A percentile compares a stretch with the other conserved stretches of the same genome.
Conservation (phyloP, 768 basidiomycete species). For the Mycena indigotica region DNA sequence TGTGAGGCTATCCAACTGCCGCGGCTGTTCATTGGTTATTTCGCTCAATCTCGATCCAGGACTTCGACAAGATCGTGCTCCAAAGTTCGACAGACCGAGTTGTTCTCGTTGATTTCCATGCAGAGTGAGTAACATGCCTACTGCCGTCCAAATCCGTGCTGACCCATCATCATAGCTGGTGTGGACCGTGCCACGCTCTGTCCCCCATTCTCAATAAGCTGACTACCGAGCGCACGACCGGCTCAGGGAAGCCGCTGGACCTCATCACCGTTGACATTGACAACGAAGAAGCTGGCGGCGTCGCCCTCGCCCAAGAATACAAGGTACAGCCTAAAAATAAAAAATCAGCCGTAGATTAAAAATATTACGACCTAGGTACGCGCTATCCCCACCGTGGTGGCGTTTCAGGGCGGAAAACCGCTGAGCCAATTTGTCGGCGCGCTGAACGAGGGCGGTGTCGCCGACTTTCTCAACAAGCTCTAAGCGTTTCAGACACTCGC, state of each 20-base stretch:
- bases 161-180: slow-evolving; percentile 57
- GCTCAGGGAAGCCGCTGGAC: slow-evolving; percentile 61
- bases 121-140: slow-evolving; percentile 55
- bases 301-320: slow-evolving; percentile 51
- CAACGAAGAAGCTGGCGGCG: slow-evolving; percentile 48
- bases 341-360: not conserved
- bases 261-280: slow-evolving; percentile 72
- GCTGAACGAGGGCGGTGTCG: slow-evolving; percentile 44
- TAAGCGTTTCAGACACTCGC: too few relatives aligned
- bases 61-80: slow-evolving; percentile 11
- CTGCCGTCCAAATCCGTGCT: slow-evolving; percentile 1
- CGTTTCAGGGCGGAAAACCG: slow-evolving; percentile 65
- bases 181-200: slow-evolving; percentile 71
- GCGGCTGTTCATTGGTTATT: not conserved
- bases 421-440: slow-evolving; percentile 69
- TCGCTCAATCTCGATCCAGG: slow-evolving; percentile 8
- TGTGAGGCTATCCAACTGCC: slow-evolving; percentile 35
- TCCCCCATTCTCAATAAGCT: slow-evolving; percentile 69
- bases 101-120: slow-evolving; percentile 79
- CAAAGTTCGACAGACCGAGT: slow-evolving; percentile 48
- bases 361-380: slow-evolving; percentile 48
- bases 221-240: slow-evolving; percentile 51
- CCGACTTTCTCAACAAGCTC: slow-evolving; percentile 47
- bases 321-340: slow-evolving; percentile 34
- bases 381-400: slow-evolving; percentile 80